Evolutionary conservation across 805 yeast genomes (phyloP), one percentile per base, ranked within the genome.

Genomic region (Suhomyces sp.): DNA sequence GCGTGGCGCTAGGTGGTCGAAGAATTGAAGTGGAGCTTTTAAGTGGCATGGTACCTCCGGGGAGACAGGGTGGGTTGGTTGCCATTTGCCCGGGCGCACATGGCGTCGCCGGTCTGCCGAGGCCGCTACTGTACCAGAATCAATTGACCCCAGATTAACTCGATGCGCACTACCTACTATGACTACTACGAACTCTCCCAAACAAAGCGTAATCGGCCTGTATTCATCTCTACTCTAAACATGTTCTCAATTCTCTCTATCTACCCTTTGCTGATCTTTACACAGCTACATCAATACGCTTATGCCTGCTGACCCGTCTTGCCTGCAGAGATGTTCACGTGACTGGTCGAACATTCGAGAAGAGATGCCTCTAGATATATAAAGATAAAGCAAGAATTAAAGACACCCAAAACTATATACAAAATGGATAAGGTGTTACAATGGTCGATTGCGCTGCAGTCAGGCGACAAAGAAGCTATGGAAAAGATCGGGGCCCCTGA

Each of bases 391-490:
- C 22, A 37, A 6, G 21, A 37, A 8, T 7, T 9, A 19, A n/a
- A n/a, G n/a, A 9, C 22, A 31, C 4, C 17, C 15, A 31, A 1
- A 37, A 21, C 25, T 17, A 12, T 20, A 44, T 20, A 29, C 48
- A 57, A 35, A 3, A 93, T 93, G 98, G 97, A 93, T 54, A 92
- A 92, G 68, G 69, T 93, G 55, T 69, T 93, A 56, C 89, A 91
- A 60, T 93, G 99, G 99, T 91, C 97, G 4, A 78, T 89, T 46
- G 87, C 92, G 41, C 82, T 87, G 64, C 79, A 90, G 53, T 78
- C 86, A 7, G 86, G 85, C 10, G 93, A 88, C 59, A 78, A 85
- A 51, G 89, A 82, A 49, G 87, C 90, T 1, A 78, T 78, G 48
- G 79, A 71, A 3, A 80, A 76, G 55, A 81, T 81, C 4, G 91